Percentiles rank a stretch among this genome's conserved stretches.
Evolutionary conservation across 306 rosid genomes (phyloP).

Genomic region (Vachellia collinsii): DNA sequence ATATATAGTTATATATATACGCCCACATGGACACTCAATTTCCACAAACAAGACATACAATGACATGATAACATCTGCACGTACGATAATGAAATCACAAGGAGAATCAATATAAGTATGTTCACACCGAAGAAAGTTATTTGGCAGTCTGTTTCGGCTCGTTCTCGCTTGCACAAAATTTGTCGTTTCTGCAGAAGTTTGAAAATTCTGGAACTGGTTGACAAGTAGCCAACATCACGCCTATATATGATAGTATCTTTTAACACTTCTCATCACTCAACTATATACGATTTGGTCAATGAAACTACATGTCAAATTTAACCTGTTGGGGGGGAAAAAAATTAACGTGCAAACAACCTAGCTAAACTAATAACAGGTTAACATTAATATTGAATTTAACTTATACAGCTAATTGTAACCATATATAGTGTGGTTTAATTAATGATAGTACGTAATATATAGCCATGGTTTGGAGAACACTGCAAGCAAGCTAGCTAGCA

Average conservation of each 20-base stretch:
- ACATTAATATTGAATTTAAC: slow-evolving; percentile 9
- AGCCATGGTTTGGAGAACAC: background rate
- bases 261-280: slow-evolving; percentile 8
- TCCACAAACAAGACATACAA: background rate
- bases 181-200: slow-evolving; percentile 31
- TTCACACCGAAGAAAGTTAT: slow-evolving; percentile 21
- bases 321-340: too few species aligned
- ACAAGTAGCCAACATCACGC: slow-evolving; percentile 18
- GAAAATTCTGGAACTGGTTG: slow-evolving; percentile 3
- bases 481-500: background rate
- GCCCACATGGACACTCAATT: background rate
- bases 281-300: slow-evolving; percentile 26
- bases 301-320: slow-evolving; percentile 19
- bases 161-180: background rate
- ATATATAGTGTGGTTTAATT: background rate
- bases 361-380: slow-evolving; percentile 2
- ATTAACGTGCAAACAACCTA: slow-evolving; percentile 6
- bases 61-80: background rate
- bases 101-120: background rate
- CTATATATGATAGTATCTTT: background rate
- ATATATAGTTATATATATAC: background rate
- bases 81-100: slow-evolving; percentile 22
- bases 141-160: slow-evolving; percentile 20
- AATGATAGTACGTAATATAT: slow-evolving; percentile 9
- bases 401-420: slow-evolving; percentile 29